phyloP scores from a whole-genome alignment of 2,329 filamentous ascomycete genomes.

The Catunica adiposa region DNA sequence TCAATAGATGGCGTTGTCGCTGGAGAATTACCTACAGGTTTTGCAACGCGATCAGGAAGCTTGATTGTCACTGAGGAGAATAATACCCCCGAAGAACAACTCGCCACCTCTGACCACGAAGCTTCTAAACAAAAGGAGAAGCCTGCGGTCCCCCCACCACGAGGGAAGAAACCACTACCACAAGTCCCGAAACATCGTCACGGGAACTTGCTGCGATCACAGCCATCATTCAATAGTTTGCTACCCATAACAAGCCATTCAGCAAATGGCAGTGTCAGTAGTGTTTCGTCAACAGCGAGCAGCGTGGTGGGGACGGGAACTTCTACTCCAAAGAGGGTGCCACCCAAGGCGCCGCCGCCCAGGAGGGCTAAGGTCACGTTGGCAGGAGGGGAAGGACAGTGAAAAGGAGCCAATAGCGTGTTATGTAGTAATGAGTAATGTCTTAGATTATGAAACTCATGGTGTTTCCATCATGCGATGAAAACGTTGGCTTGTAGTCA shows the following conservation, averaged over 20 bases:
- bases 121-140: neutral
- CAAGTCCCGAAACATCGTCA: conserved; percentile 41
- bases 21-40: conserved; percentile 9
- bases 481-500: too few relatives aligned
- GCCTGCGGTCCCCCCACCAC: conserved; percentile 1
- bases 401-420: too few relatives aligned
- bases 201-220: conserved; percentile 24
- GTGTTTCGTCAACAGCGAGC: neutral
- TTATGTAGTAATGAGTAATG: too few relatives aligned
- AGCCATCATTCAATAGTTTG: conserved; percentile 14
- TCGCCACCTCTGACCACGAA: too few relatives aligned
- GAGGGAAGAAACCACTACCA: conserved; percentile 32
- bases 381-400: too few relatives aligned
- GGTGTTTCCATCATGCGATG: too few relatives aligned
- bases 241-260: conserved; percentile 14
- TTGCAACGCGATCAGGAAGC: conserved; percentile 7
- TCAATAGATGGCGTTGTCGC: conserved; percentile 13
- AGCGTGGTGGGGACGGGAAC: neutral
- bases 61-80: conserved; percentile 4
- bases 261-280: neutral
- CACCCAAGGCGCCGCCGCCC: conserved; percentile 31
- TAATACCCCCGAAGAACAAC: neutral
- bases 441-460: too few relatives aligned
- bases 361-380: conserved; percentile 19
- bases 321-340: conserved; percentile 23